phyloP scores from a whole-genome alignment of 2,329 filamentous ascomycete species.

The Fusarium drepaniforme region DNA sequence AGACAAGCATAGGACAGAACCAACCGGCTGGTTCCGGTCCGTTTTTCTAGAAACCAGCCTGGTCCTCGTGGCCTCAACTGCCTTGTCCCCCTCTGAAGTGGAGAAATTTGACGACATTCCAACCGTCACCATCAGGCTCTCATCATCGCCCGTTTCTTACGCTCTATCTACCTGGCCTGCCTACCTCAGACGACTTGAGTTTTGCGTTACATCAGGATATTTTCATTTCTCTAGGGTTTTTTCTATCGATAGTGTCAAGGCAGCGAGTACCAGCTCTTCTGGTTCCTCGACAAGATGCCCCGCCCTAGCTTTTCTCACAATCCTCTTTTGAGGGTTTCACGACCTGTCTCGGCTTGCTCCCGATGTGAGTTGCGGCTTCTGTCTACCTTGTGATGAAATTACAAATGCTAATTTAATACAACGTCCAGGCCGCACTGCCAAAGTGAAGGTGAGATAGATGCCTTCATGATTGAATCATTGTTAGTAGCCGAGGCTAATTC shows the following conservation, averaged over 20 bases:
- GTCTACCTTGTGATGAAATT: neutral
- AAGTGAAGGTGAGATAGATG: constrained; percentile 77
- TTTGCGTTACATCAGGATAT: neutral
- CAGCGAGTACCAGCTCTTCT: neutral
- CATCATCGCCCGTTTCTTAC: constrained; percentile 22
- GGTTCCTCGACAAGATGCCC: constrained; percentile 51
- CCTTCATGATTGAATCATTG: neutral
- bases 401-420: constrained; percentile 5
- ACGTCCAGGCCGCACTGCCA: constrained; percentile 77
- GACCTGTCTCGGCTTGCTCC: constrained; percentile 84
- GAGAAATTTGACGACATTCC: constrained; percentile 43
- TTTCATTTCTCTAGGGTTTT: neutral
- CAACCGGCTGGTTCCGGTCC: constrained; percentile 19
- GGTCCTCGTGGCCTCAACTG: constrained; percentile 34
- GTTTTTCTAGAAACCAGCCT: constrained; percentile 30
- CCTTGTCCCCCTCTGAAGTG: constrained; percentile 32
- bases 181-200: neutral
- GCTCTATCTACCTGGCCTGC: constrained; percentile 10
- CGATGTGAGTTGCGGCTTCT: constrained; percentile 65
- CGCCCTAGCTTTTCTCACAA: constrained; percentile 64
- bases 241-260: neutral
- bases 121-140: constrained; percentile 29
- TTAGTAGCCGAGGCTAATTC: constrained; percentile 15
- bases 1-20: constrained; percentile 6
- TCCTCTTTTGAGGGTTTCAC: constrained; percentile 78